These are phyloP conservation scores for Phlyctochytrium bullatum DNA, from an alignment of 192 early-diverging fungal genomes.

Conservation along the genomic window DNA sequence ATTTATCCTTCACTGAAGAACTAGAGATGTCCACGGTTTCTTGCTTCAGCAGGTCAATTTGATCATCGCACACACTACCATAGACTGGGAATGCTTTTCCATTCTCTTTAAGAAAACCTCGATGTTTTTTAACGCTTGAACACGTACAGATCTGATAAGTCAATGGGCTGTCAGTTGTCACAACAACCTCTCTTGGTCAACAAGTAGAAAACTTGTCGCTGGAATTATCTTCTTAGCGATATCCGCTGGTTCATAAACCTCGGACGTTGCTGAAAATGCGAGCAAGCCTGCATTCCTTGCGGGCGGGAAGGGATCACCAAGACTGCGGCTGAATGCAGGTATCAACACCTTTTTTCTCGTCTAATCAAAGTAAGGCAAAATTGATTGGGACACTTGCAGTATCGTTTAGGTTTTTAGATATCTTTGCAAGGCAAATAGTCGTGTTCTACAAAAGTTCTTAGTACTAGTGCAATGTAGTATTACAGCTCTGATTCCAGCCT, in stretches of 20 bases:
- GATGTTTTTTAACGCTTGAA: slow-evolving; percentile 77
- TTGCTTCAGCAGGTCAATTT: slow-evolving; percentile 36
- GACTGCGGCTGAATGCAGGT: slow-evolving; percentile 76
- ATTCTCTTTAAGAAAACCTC: slow-evolving; percentile 65
- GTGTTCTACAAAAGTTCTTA: slow-evolving; percentile 58
- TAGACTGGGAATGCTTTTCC: slow-evolving; percentile 63
- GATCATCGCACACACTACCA: slow-evolving; percentile 41
- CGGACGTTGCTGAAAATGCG: slow-evolving; percentile 65
- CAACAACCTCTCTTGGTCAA: slow-evolving; percentile 72
- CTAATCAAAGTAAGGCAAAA: slow-evolving; percentile 24
- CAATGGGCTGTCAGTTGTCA: slow-evolving; percentile 11
- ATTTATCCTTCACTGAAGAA: too few species aligned
- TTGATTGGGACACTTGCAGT: slow-evolving; percentile 41
- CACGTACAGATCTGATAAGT: slow-evolving; percentile 57
- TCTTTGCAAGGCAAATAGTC: slow-evolving; percentile 92
- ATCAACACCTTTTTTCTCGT: slow-evolving; percentile 78
- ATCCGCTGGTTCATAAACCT: slow-evolving; percentile 69
- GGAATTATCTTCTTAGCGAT: slow-evolving; percentile 75
- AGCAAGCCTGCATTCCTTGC: slow-evolving; percentile 82
- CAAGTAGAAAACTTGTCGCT: slow-evolving; percentile 57
- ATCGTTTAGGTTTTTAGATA: slow-evolving; percentile 75
- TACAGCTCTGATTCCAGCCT: slow-evolving; percentile 90
- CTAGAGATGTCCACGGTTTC: too few species aligned
- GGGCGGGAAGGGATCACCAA: slow-evolving; percentile 87
- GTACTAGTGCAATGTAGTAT: background rate